Evolutionary conservation across 139 green algal species (phyloP), one percentile per base, ranked within the genome.

Genomic region (Desmodesmus armatus): DNA sequence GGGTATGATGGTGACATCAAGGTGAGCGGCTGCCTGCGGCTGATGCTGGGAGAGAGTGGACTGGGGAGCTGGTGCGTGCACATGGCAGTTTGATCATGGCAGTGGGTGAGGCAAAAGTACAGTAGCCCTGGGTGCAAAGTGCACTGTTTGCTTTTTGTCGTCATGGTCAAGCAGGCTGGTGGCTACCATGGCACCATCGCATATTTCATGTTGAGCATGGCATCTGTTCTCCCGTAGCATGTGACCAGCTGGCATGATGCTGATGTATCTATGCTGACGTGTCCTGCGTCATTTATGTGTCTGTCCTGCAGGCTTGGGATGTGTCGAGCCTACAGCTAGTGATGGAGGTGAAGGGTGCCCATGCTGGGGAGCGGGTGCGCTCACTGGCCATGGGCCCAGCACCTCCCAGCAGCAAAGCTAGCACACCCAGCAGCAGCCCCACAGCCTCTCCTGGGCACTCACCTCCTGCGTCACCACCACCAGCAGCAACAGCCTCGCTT

Each of bases 1-100:
- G 82, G 79, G 5, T 93, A 93, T 53, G 92, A 96, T 49, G 94
- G 94, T 27, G 85, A 33, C 31, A 66, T 96, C 83, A 96, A 96
- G 76, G 86, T 86, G 71, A 44, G 80, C 7, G 5, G 44, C 71
- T 27, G 51, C 51, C 43, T 1, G 27, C 17, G 7, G 51, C 74
- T 44, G 39, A 13, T 78, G 74, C 33, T 6, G 37, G 37, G 23
- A 39, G 25, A 29, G 7, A n/a, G 53, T 19, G 19, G 53, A 65
- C 53, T 65, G 53, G 53, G 23, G 19, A n/a, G 53, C 33, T 27
- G 23, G n/a, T 13, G 25, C 63, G 25, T 9, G 33, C 9, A 27
- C 33, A 27, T 72, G 63, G 63, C 23, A 27, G 27, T 21, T 21
- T 21, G 63, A 17, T 27, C 9, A 13, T 21, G 17, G 63, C 63